A percentile compares a stretch with the other conserved stretches of the same genome.
Conservation (phyloP, 345 rosid genomes). For the Eucalyptus sp. region DNA sequence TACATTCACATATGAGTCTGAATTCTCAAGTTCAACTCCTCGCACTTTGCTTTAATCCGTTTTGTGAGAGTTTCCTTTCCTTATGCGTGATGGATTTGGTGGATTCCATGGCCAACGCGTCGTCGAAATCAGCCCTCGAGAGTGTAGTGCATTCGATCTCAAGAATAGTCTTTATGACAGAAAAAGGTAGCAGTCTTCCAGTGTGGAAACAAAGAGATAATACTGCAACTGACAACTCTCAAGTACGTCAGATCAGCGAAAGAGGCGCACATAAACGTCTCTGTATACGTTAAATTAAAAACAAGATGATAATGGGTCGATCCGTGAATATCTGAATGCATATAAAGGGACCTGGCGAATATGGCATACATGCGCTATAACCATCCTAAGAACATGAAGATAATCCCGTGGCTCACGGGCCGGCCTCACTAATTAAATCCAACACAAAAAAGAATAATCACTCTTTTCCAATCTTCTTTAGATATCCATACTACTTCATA, state of each 20-base stretch:
- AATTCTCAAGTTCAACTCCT: neutral
- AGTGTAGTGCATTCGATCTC: neutral
- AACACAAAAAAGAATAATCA: neutral
- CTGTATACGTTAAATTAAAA: neutral
- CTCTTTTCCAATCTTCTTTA: neutral
- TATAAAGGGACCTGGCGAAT: neutral
- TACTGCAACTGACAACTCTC: neutral
- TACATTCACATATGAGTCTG: neutral
- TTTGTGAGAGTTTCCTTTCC: neutral
- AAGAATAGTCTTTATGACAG: neutral
- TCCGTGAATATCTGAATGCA: neutral
- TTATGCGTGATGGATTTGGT: neutral
- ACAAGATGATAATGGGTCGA: neutral
- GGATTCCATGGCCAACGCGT: neutral
- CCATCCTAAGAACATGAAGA: neutral
- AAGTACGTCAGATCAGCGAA: neutral
- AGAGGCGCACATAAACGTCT: neutral
- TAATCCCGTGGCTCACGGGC: neutral
- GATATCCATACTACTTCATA: neutral
- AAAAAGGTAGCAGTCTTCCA: neutral
- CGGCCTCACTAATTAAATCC: neutral
- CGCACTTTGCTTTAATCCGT: neutral
- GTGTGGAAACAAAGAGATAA: neutral
- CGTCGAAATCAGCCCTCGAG: neutral
- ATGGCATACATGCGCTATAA: neutral